A percentile compares a stretch with the other conserved stretches of the same genome.
Evolutionary conservation across 2,329 filamentous ascomycete genomes (phyloP).

Genomic region (Cordyceps cicadae): DNA sequence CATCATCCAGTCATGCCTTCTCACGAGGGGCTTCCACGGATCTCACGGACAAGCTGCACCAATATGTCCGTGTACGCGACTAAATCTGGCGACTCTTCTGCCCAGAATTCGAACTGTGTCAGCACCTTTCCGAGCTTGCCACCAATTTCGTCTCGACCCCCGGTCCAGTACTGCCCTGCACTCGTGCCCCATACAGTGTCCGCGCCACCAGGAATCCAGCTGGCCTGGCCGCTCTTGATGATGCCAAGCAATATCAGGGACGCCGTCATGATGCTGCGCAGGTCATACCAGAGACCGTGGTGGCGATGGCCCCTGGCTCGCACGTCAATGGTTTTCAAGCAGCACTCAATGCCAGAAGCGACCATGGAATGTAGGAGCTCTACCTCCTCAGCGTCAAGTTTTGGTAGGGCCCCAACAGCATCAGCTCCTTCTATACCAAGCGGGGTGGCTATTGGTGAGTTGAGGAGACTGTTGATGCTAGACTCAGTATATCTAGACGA

Average conservation of each 20-base stretch:
- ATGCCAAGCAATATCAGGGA: conserved; percentile 15
- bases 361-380: conserved; percentile 15
- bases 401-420: background rate
- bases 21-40: conserved; percentile 10
- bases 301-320: conserved; percentile 17
- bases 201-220: conserved; percentile 16
- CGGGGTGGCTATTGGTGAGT: conserved; percentile 1
- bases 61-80: conserved; percentile 13
- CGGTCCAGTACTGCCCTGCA: conserved; percentile 8
- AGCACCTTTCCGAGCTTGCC: conserved; percentile 17
- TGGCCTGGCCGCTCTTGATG: conserved; percentile 15
- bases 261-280: conserved; percentile 17
- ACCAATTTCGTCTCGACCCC: conserved; percentile 11
- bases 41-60: conserved; percentile 13
- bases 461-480: conserved; percentile 14
- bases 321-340: conserved; percentile 17
- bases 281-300: conserved; percentile 21
- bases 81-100: conserved; percentile 15
- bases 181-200: conserved; percentile 14
- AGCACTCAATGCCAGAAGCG: conserved; percentile 16
- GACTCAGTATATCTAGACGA: background rate
- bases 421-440: background rate
- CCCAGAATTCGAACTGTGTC: conserved; percentile 17
- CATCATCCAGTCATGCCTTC: background rate
- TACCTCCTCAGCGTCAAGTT: conserved; percentile 14